Evolutionary conservation across 495 filamentous ascomycete species (phyloP).

Genomic region (Tuber borchii): DNA sequence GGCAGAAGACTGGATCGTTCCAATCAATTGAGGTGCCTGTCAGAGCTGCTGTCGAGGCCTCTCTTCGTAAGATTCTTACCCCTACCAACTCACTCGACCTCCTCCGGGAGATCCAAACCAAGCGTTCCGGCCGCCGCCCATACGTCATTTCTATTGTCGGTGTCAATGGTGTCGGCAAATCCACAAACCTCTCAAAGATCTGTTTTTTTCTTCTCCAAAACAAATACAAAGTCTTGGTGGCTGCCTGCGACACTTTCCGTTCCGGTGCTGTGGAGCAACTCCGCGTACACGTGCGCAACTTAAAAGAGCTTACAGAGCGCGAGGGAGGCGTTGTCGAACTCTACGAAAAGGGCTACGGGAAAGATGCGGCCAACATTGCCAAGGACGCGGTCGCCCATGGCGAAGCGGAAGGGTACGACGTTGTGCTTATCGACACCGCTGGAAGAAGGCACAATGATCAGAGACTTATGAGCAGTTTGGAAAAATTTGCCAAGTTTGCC

Average conservation of each 20-base stretch:
- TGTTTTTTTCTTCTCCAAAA: conserved; percentile 97
- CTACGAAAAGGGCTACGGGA: conserved; percentile 95
- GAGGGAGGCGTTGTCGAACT: conserved; percentile 80
- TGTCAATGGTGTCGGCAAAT: conserved; percentile 97
- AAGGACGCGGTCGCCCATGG: conserved; percentile 84
- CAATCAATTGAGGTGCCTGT: conserved; percentile 80
- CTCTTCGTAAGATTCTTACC: conserved; percentile 87
- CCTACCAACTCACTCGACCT: conserved; percentile 91
- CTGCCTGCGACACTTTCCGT: conserved; percentile 93
- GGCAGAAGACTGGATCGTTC: conserved; percentile 86
- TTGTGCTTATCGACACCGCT: conserved; percentile 94
- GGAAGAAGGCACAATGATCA: conserved; percentile 92
- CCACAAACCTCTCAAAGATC: conserved; percentile 92
- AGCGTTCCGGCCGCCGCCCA: conserved; percentile 57
- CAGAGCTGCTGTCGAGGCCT: conserved; percentile 76
- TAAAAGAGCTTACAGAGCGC: conserved; percentile 73
- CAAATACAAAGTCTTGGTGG: conserved; percentile 89
- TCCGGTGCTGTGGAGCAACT: conserved; percentile 96
- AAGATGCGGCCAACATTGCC: conserved; percentile 90
- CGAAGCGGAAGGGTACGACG: conserved; percentile 68
- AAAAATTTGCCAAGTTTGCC: conserved; percentile 95
- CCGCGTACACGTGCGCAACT: conserved; percentile 83
- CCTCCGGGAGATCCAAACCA: conserved; percentile 80
- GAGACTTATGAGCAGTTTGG: conserved; percentile 85
- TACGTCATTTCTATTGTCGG: conserved; percentile 98